Percentiles rank a stretch among this genome's conserved stretches.
phyloP scores from a whole-genome alignment of 148 eudicot genomes.

The Rhododendron kiyosumense region DNA sequence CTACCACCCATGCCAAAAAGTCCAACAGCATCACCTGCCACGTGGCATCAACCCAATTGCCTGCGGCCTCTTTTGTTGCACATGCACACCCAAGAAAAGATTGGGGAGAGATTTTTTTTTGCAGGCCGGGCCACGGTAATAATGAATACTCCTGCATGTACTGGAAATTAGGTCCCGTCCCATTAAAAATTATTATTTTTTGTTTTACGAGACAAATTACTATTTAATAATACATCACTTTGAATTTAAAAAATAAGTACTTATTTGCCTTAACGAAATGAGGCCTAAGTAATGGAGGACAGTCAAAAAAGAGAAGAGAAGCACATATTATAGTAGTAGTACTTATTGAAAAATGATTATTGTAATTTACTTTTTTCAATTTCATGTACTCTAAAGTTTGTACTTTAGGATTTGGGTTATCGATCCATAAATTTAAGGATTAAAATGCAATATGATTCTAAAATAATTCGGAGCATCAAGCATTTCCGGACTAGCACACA shows the following conservation, averaged over 20 bases:
- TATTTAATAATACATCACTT: no score
- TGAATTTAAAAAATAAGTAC: no score
- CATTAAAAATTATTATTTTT: no score
- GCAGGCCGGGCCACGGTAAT: not conserved
- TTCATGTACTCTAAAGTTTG: not conserved
- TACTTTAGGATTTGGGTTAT: not conserved
- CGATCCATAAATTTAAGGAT: no score
- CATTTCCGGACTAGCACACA: no score
- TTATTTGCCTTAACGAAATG: no score
- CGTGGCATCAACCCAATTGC: constrained; percentile 9
- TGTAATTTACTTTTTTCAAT: not conserved
- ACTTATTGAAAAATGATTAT: not conserved
- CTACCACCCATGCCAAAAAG: not conserved
- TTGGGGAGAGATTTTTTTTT: not conserved
- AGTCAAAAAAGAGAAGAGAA: not conserved
- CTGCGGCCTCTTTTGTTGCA: not conserved
- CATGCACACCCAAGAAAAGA: constrained; percentile 6
- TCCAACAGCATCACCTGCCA: not conserved
- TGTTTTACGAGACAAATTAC: no score
- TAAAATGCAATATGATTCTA: no score
- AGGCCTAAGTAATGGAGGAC: not conserved
- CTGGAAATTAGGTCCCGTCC: no score
- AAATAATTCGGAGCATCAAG: no score
- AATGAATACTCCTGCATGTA: not conserved
- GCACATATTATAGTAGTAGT: not conserved